Evolutionary conservation across 768 basidiomycete genomes (phyloP).

Genomic region (Suillus spraguei): DNA sequence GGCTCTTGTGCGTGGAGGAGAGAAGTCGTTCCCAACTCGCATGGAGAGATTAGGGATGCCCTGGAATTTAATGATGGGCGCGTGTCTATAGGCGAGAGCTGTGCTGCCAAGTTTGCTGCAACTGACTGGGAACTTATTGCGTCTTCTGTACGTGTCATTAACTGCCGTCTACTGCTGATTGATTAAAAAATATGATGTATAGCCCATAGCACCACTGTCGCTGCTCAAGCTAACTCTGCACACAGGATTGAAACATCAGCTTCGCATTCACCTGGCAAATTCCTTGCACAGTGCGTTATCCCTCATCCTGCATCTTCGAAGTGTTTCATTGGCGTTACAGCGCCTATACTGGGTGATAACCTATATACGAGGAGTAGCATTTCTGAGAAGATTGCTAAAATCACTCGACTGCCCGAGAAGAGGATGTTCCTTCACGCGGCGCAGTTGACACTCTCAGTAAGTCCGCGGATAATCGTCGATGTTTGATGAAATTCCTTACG

Average conservation of each 20-base stretch:
- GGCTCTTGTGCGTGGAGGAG: constrained; percentile 60
- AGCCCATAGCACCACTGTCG: constrained; percentile 51
- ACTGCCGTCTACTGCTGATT: neutral
- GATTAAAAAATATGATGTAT: constrained; percentile 29
- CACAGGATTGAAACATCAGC: constrained; percentile 72
- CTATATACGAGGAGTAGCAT: constrained; percentile 45
- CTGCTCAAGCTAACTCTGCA: constrained; percentile 56
- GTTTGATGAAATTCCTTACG: constrained; percentile 8
- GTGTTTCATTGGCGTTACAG: constrained; percentile 34
- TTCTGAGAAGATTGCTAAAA: constrained; percentile 32
- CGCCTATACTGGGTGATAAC: constrained; percentile 67
- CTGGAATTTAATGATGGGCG: constrained; percentile 49
- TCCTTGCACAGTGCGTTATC: constrained; percentile 45
- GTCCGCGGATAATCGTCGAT: constrained; percentile 22
- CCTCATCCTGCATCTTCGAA: constrained; percentile 6
- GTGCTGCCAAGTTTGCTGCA: constrained; percentile 35
- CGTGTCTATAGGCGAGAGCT: constrained; percentile 36
- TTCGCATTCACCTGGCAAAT: constrained; percentile 64
- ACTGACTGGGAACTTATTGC: constrained; percentile 60
- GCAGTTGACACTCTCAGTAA: constrained; percentile 55
- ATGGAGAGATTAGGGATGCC: constrained; percentile 45
- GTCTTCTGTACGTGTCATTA: constrained; percentile 50
- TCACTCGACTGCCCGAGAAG: constrained; percentile 40
- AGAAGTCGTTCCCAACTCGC: constrained; percentile 43
- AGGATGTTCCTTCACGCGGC: constrained; percentile 66